phyloP scores from a whole-genome alignment of 768 basidiomycete genomes.

The Termitomyces sp. region DNA sequence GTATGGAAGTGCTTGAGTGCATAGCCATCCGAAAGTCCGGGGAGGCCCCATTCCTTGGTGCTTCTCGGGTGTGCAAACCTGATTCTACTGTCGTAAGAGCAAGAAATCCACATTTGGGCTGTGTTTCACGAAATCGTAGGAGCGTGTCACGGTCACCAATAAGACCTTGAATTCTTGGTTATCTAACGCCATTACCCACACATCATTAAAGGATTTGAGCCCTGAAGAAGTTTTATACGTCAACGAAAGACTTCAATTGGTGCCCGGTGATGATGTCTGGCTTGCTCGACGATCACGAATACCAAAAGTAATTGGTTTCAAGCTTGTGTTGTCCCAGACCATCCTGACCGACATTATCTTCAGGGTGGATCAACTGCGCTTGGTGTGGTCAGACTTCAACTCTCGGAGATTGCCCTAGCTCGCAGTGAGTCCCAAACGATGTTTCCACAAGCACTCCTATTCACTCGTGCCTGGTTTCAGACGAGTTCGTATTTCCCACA shows the following conservation, averaged over 20 bases:
- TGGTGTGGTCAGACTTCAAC: conserved; percentile 62
- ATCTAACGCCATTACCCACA: conserved; percentile 23
- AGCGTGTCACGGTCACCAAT: conserved; percentile 46
- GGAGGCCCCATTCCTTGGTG: conserved; percentile 38
- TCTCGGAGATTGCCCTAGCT: conserved; percentile 63
- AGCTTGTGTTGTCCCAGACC: conserved; percentile 17
- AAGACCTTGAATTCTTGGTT: conserved; percentile 48
- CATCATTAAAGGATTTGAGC: conserved; percentile 16
- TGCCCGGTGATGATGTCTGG: conserved; percentile 55
- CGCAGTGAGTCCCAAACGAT: conserved; percentile 43
- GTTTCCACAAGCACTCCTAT: neutral
- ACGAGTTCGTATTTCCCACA: conserved; percentile 49
- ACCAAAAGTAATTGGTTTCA: conserved; percentile 43
- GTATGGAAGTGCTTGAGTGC: conserved; percentile 39
- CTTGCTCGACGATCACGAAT: conserved; percentile 46
- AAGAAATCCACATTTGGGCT: neutral
- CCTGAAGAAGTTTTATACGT: conserved; percentile 26
- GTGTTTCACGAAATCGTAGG: conserved; percentile 31
- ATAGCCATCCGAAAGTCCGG: conserved; percentile 39
- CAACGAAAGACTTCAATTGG: conserved; percentile 40
- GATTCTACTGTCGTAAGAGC: conserved; percentile 27
- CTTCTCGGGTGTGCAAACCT: conserved; percentile 31
- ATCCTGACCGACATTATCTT: conserved; percentile 11
- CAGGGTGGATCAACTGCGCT: conserved; percentile 87
- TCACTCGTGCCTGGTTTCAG: conserved; percentile 31